Base-by-base conservation (phyloP, 176 grass and related monocot genomes). In the Calamus simplicifolius region DNA sequence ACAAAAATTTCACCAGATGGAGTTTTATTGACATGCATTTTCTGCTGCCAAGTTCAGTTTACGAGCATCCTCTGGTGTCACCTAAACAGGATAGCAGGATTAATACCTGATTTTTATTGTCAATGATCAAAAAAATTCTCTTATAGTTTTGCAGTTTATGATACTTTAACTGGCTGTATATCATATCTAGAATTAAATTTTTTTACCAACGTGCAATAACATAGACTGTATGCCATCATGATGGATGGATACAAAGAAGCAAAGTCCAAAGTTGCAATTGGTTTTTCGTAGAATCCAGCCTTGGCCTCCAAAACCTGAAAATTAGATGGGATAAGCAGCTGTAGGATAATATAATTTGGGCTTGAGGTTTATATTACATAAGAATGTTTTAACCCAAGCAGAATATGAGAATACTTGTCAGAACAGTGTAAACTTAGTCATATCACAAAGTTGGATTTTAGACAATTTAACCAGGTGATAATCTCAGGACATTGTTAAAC, bases 161-260 rank as follows among this genome's bases (percentile, higher is more conserved):
- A 43, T 12, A 43, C 7, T 12, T 43, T 43, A 43, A 12, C 12
- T 43, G 35, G 35, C 6, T 43, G 4, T 8, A 12, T 43, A 43
- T 10, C 6, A 43, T 43, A 43, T 43, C 6, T 43, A 43, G 35
- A 8, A 43, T 8, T 12, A 43, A 43, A 69, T 18, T 17, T 62
- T 60, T 59, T 86, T 97, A 97, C 92, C 84, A 97, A 87, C 64
- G 87, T 97, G 78, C 92, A 97, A 60, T 97, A 97, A 67, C 92
- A 97, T 55, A 97, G 67, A 78, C 91, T 97, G 80, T 97, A 90
- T 55, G 92, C 92, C 92, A 97, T 97, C 92, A 97, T 97, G 68
- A 97, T 91, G 62, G 92, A 97, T 70, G 92, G 92, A 77, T 97
- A 97, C 67, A 97, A 72, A 59, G 92, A 97, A 88, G 92, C 92